Evolutionary conservation across 768 basidiomycete genomes (phyloP).

Genomic region (Lentinula lateritia): DNA sequence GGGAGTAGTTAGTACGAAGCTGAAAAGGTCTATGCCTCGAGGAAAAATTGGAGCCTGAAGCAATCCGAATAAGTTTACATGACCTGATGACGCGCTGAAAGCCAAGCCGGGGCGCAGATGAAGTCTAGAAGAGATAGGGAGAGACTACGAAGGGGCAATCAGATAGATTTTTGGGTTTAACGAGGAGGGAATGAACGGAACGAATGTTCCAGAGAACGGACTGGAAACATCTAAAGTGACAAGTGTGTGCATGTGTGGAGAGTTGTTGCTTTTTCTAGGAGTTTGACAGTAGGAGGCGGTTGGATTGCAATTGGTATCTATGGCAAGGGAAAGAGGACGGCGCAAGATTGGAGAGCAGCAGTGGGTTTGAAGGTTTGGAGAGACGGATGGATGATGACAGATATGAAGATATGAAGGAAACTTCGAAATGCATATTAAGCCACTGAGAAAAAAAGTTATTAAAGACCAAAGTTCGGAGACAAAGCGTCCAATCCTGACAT

Average conservation of each 20-base stretch:
- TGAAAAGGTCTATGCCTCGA: background rate
- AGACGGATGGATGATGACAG: background rate
- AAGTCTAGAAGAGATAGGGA: background rate
- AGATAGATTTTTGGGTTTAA: slow-evolving; percentile 2
- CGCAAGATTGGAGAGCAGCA: background rate
- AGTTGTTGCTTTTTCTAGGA: background rate
- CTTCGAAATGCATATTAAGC: background rate
- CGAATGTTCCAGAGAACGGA: background rate
- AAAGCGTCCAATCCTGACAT: background rate
- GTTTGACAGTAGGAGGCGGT: background rate
- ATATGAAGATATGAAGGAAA: background rate
- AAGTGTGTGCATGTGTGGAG: background rate
- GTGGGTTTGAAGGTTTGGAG: background rate
- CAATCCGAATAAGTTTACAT: slow-evolving; percentile 5
- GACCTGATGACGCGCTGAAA: background rate
- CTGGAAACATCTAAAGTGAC: slow-evolving; percentile 2
- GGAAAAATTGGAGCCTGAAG: background rate
- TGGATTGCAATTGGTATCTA: background rate
- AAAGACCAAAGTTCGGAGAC: background rate
- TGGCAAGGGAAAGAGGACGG: background rate
- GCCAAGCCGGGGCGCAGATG: background rate
- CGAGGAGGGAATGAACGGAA: background rate
- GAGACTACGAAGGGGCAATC: background rate
- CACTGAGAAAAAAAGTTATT: background rate
- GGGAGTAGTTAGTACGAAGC: background rate